Evolutionary conservation across 73 alveolate genomes (phyloP).

Genomic region (Symbiodinium natans): DNA sequence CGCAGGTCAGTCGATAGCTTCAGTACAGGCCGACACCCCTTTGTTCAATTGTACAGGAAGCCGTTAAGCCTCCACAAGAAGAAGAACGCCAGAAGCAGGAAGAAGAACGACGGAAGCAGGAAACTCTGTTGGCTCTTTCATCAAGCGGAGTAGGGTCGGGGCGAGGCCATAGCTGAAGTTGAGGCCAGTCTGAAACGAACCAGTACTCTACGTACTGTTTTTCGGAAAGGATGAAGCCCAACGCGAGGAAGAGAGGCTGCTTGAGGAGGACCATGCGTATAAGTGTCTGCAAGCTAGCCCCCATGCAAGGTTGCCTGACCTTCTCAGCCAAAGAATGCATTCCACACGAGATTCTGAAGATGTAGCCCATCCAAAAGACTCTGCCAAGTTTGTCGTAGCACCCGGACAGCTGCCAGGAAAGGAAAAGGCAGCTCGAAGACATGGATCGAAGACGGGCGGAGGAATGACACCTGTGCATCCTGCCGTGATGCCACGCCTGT

Average conservation of each 20-base stretch:
- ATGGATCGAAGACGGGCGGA: background rate
- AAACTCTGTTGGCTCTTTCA: too few relatives aligned
- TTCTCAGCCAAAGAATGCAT: too few relatives aligned
- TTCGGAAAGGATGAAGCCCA: background rate
- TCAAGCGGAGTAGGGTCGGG: background rate
- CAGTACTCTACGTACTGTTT: background rate
- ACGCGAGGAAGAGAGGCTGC: background rate
- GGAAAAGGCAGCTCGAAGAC: background rate
- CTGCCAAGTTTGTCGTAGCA: too few relatives aligned
- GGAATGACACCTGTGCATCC: background rate
- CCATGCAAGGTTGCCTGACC: background rate
- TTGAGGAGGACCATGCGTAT: background rate
- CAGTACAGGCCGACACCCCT: too few relatives aligned
- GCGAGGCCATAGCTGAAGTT: background rate
- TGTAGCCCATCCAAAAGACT: too few relatives aligned
- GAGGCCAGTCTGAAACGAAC: too few relatives aligned
- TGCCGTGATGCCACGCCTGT: too few relatives aligned
- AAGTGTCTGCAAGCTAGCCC: background rate
- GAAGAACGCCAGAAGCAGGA: background rate
- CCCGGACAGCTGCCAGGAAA: background rate
- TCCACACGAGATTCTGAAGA: too few relatives aligned
- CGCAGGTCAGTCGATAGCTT: too few relatives aligned
- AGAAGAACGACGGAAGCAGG: constrained; percentile 1
- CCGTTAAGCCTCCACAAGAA: too few relatives aligned
- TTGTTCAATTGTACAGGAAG: background rate